These are phyloP conservation scores for Dothiorella sarmentorum DNA, from an alignment of 2,329 filamentous ascomycete species.

Conservation along the genomic window DNA sequence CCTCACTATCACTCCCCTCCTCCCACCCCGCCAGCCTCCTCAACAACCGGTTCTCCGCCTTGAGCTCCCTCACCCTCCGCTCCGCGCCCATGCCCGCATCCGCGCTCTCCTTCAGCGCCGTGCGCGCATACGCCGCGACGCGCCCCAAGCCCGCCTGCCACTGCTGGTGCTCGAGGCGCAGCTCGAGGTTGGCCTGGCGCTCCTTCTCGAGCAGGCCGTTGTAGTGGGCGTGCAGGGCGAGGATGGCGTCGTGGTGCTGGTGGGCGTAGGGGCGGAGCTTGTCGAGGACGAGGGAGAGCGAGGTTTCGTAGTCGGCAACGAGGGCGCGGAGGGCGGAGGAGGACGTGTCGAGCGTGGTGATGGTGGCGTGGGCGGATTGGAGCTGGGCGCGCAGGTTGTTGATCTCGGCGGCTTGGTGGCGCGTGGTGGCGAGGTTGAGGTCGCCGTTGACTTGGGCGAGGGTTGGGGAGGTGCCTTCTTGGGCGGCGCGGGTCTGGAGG, in stretches of 20 bases:
- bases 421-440: neutral
- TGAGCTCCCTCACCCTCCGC: constrained; percentile 41
- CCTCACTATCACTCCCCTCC: constrained; percentile 37
- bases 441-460: constrained; percentile 36
- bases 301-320: constrained; percentile 43
- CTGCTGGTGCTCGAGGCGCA: constrained; percentile 46
- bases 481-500: constrained; percentile 31
- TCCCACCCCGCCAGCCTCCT: constrained; percentile 47
- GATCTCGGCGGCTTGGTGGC: constrained; percentile 28
- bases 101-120: constrained; percentile 37
- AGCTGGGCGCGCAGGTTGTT: constrained; percentile 32
- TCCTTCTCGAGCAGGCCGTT: constrained; percentile 42
- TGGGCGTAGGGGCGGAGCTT: constrained; percentile 37
- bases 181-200: constrained; percentile 43
- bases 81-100: constrained; percentile 37
- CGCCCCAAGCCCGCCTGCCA: constrained; percentile 47
- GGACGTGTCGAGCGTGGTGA: constrained; percentile 27
- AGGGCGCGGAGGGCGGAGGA: constrained; percentile 30
- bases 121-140: constrained; percentile 42
- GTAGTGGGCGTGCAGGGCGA: constrained; percentile 49
- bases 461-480: constrained; percentile 31
- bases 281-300: constrained; percentile 37
- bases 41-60: constrained; percentile 48
- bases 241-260: constrained; percentile 42
- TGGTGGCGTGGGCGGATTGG: constrained; percentile 27